Conservation (phyloP, 306 rosid genomes). For the Mucuna pruriens region DNA sequence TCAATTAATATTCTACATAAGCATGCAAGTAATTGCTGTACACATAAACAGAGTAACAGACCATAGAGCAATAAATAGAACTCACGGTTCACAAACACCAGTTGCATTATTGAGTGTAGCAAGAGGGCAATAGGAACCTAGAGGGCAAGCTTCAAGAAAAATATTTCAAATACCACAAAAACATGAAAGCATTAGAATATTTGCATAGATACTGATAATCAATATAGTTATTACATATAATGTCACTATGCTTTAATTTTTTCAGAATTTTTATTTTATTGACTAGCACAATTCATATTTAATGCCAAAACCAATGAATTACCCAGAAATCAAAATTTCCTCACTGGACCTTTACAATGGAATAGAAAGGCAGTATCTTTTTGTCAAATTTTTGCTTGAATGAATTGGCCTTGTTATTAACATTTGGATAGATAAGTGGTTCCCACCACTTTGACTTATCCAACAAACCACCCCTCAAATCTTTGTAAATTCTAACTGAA, state of each 20-base stretch:
- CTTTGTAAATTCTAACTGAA: background rate
- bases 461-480: background rate
- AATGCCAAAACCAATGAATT: background rate
- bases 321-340: background rate
- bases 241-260: constrained; percentile 10
- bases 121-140: constrained; percentile 79
- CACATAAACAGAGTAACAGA: background rate
- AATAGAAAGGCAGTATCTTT: background rate
- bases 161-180: constrained; percentile 41
- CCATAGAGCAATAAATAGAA: constrained; percentile 25
- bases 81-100: constrained; percentile 88
- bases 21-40: background rate
- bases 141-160: constrained; percentile 74
- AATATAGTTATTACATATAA: background rate
- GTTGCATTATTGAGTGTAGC: constrained; percentile 62
- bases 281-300: background rate
- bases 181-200: constrained; percentile 14
- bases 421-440: background rate
- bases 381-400: background rate
- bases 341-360: background rate
- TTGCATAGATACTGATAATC: constrained; percentile 4
- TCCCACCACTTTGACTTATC: background rate
- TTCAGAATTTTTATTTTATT: background rate
- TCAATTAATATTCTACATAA: background rate
- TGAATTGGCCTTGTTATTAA: background rate